Percentiles rank a stretch among this genome's conserved stretches.
Conservation (phyloP, 2,329 filamentous ascomycete genomes). For the Colletotrichum neosansevieriae region DNA sequence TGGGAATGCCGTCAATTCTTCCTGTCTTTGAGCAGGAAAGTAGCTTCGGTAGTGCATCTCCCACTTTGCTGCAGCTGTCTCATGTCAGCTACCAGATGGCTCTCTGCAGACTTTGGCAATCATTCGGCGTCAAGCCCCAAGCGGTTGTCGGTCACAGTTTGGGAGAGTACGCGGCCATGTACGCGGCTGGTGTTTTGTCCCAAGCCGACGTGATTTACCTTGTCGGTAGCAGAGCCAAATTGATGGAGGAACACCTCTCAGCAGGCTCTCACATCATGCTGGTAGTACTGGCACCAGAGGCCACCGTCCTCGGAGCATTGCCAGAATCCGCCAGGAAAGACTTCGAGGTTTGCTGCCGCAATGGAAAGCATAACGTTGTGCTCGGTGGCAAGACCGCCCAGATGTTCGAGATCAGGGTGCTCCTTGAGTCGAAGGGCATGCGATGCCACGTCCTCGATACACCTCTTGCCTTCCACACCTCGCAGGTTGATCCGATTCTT, state of each 20-base stretch:
- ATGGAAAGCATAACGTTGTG: conserved; percentile 80
- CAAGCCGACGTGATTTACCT: conserved; percentile 78
- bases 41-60: conserved; percentile 14
- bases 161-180: conserved; percentile 80
- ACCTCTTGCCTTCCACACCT: conserved; percentile 66
- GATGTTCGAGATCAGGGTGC: conserved; percentile 57
- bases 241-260: conserved; percentile 74
- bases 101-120: conserved; percentile 65
- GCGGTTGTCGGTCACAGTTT: conserved; percentile 73
- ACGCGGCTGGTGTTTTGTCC: conserved; percentile 77
- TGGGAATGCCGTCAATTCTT: conserved; percentile 67
- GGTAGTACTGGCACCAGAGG: conserved; percentile 59
- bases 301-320: conserved; percentile 67
- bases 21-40: conserved; percentile 58
- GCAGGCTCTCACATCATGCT: conserved; percentile 73
- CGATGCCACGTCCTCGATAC: conserved; percentile 61
- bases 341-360: conserved; percentile 76
- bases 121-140: conserved; percentile 66
- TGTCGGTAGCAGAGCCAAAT: conserved; percentile 74
- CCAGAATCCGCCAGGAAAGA: conserved; percentile 47
- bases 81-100: conserved; percentile 68
- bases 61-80: conserved; percentile 63
- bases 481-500: conserved; percentile 66
- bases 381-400: conserved; percentile 61
- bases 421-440: conserved; percentile 48